Evolutionary conservation across 2,329 filamentous ascomycete genomes (phyloP).

Genomic region (Fusarium albidum): DNA sequence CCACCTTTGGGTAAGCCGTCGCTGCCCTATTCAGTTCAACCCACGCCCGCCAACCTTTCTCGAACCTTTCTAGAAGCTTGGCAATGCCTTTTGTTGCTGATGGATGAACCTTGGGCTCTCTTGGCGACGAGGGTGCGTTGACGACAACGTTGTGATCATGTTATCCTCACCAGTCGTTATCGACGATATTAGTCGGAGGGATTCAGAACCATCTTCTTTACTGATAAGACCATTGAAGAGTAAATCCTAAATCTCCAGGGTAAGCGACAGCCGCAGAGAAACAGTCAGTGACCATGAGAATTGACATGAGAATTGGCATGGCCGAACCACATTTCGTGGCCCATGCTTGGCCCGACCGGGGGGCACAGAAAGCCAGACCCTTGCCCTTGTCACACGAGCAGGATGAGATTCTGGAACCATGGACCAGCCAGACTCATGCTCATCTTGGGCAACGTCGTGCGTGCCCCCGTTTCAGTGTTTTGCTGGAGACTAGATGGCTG

Average conservation of each 20-base stretch:
- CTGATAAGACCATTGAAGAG: no score
- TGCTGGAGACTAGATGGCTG: slow-evolving; percentile 1
- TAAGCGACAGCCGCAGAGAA: background rate
- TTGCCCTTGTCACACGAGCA: slow-evolving; percentile 3
- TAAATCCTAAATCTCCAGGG: no score
- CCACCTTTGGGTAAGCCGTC: no score
- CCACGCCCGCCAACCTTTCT: background rate
- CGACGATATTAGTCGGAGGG: no score
- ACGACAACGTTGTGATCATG: background rate
- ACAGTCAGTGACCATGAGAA: slow-evolving; percentile 9
- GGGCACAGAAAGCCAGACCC: background rate
- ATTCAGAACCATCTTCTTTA: no score
- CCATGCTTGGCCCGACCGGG: slow-evolving; percentile 9
- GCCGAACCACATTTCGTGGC: slow-evolving; percentile 26
- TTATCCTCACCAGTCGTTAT: background rate
- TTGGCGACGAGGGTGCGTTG: background rate
- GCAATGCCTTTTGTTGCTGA: background rate
- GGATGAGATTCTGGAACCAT: slow-evolving; percentile 3
- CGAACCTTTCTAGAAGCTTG: background rate
- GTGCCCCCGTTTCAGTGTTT: background rate
- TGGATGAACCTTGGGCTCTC: background rate
- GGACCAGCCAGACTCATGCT: background rate
- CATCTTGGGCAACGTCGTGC: slow-evolving; percentile 1
- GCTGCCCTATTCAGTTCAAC: background rate
- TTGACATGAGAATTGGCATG: slow-evolving; percentile 27